Conservation (phyloP, 2,329 filamentous ascomycete genomes). For the Aspergillaceae sp. region DNA sequence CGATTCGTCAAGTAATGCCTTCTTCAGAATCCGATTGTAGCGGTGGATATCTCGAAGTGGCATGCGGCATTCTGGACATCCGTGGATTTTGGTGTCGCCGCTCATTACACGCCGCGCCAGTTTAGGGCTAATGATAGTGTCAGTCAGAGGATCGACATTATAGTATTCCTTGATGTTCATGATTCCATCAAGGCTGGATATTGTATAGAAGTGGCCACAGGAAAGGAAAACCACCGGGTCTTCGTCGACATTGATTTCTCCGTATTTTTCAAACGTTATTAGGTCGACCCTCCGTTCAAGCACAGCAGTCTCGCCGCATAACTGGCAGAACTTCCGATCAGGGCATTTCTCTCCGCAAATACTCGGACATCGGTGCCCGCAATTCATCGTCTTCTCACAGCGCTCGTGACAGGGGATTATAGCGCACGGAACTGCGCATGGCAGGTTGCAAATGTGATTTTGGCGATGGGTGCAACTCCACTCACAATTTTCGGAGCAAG, state of each 20-base stretch:
- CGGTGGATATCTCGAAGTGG: constrained; percentile 7
- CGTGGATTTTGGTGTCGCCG: not conserved
- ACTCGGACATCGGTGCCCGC: constrained; percentile 12
- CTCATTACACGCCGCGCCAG: not conserved
- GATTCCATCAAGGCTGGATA: constrained; percentile 4
- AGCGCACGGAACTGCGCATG: constrained; percentile 11
- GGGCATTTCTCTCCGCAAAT: constrained; percentile 12
- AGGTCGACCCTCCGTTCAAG: constrained; percentile 3
- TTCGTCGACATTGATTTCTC: constrained; percentile 5
- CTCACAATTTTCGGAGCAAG: constrained; percentile 9
- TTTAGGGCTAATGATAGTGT: not conserved
- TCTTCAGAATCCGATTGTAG: constrained; percentile 8
- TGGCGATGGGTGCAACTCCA: constrained; percentile 9
- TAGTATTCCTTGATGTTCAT: constrained; percentile 7
- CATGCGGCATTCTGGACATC: constrained; percentile 8
- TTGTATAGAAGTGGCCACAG: constrained; percentile 10
- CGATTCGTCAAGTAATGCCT: constrained; percentile 7
- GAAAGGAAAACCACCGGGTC: constrained; percentile 7
- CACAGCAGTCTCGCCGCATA: constrained; percentile 2
- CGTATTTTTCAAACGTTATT: constrained; percentile 4
- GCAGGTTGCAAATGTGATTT: constrained; percentile 6
- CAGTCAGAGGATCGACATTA: not conserved
- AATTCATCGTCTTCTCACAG: constrained; percentile 7
- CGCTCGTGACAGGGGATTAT: constrained; percentile 8
- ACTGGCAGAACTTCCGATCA: constrained; percentile 2